Base-by-base conservation (phyloP, 2,329 filamentous ascomycete genomes). In the Spiromastix sp. region DNA sequence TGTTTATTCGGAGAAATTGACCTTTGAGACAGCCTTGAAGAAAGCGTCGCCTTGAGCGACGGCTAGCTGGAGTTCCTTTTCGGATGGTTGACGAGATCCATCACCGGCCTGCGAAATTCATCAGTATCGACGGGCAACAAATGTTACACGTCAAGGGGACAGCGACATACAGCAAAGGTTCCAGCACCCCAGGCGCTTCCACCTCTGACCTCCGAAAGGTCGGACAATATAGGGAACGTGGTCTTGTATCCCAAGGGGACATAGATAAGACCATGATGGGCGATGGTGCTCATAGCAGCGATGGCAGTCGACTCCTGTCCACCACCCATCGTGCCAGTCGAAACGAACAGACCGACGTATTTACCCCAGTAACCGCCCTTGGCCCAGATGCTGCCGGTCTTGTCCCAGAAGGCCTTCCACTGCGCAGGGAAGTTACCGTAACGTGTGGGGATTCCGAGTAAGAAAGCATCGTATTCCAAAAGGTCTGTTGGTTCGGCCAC, bases 401-500 rank as follows among this genome's bases (percentile, higher is more conserved):
- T 74, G 70, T 98, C 91, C 83, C 86, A 93, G 58, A 68, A 68
- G 36, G 60, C 63, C 72, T 91, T 95, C 83, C 83, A 95, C 68
- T 98, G 91, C 12, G 81, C 84, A 32, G 89, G 87, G 73, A 94
- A 94, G 77, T 93, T 96, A 52, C 91, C 91, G 68, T 85, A 98
- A 48, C 91, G 77, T 34, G 91, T 98, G 41, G 91, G 91, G 60
- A 96, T 91, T 48, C 91, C 91, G 52, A 96, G 74, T 45, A 98
- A 79, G 69, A 95, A 79, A 48, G 70, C 91, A 55, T 96, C 87
- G 67, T 93, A 96, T 35, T 68, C 45, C 54, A 79, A 74, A 28
- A 95, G 78, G 20, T 60, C 67, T 9, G 71, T 58, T 32, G 73
- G 70, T 50, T 71, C 66, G 40, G 79, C 69, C 48, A 85, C 60